Base-by-base conservation (phyloP, 2,329 filamentous ascomycete species). In the Arthrinium puccinioides region DNA sequence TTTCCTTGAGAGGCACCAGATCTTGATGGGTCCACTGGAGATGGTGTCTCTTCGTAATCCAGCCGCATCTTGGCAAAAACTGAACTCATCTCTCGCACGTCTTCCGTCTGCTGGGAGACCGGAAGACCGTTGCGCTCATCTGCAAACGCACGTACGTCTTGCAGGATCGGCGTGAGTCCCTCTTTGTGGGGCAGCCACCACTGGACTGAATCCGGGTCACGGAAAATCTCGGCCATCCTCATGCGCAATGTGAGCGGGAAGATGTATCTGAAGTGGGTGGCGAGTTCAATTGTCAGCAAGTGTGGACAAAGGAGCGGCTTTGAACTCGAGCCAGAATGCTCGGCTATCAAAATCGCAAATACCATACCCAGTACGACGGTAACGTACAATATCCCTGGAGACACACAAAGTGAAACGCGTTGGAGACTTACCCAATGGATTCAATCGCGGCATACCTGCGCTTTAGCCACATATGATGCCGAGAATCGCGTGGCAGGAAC, bases 161-260 rank as follows among this genome's bases (percentile, higher is more conserved):
- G 81, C 37, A 96, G 70, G 28, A 94, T 76, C 1, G 76, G 74
- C 9, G 76, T 82, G 50, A 84, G 84, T 2, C 76, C 79, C 63
- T 90, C 84, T 44, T 87, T 77, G 56, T 92, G 75, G 3, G 88
- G 86, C 3, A 96, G 73, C 92, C 92, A 98, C 87, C 88, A 96
- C 40, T 82, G 72, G 30, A 76, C 76, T 37, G 88, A 78, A 15
- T 81, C 78, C 11, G 77, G 72, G 29, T 86, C 75, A 42, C 74
- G 69, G 70, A 92, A 95, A 18, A 87, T 59, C 32, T 84, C 74
- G 21, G 84, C 79, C 73, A 97, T 83, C 46, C 82, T 81, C 21
- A 65, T 69, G 40, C 90, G 82, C 50, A 90, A 80, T 10, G 76
- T 76, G 21, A 77, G 67, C 2, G 89, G 83, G 48, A 87, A 89